These are phyloP conservation scores for Aspergillus nidulans DNA, from an alignment of 495 filamentous ascomycete genomes.

Conservation along the genomic window DNA sequence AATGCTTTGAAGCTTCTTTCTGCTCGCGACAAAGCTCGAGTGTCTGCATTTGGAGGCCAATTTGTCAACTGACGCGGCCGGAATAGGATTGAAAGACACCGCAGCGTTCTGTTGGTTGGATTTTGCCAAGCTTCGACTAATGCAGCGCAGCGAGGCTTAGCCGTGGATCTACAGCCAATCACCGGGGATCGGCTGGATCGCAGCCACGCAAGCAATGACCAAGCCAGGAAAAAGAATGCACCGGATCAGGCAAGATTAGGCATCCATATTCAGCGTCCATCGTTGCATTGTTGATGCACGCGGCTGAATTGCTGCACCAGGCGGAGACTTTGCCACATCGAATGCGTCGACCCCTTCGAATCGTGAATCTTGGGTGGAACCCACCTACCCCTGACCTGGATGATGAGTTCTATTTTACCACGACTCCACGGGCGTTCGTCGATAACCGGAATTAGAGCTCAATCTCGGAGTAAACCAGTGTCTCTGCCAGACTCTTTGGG, in stretches of 20 bases:
- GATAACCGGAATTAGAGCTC: neutral
- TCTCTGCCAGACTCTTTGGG: neutral
- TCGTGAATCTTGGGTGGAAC: neutral
- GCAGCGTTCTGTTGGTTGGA: neutral
- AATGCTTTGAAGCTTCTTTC: neutral
- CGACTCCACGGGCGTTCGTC: neutral
- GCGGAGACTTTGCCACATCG: neutral
- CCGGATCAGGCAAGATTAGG: constrained; percentile 7
- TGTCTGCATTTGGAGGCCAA: constrained; percentile 1
- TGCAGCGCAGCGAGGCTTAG: constrained; percentile 16
- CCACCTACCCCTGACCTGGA: neutral
- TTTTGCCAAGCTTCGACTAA: constrained; percentile 23
- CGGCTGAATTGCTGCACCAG: neutral
- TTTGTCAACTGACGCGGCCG: constrained; percentile 16
- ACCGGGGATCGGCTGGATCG: neutral
- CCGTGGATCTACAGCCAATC: constrained; percentile 4
- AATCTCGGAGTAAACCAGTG: neutral
- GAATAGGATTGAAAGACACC: neutral
- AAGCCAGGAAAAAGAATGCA: neutral
- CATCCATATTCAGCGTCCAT: neutral
- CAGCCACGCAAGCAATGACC: constrained; percentile 13
- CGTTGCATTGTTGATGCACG: neutral
- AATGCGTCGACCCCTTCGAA: neutral
- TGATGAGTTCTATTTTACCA: neutral
- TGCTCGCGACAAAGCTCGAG: constrained; percentile 1